Percentiles rank a stretch among this genome's conserved stretches.
phyloP scores from a whole-genome alignment of 768 basidiomycete genomes.

The Calocybe cyanea region DNA sequence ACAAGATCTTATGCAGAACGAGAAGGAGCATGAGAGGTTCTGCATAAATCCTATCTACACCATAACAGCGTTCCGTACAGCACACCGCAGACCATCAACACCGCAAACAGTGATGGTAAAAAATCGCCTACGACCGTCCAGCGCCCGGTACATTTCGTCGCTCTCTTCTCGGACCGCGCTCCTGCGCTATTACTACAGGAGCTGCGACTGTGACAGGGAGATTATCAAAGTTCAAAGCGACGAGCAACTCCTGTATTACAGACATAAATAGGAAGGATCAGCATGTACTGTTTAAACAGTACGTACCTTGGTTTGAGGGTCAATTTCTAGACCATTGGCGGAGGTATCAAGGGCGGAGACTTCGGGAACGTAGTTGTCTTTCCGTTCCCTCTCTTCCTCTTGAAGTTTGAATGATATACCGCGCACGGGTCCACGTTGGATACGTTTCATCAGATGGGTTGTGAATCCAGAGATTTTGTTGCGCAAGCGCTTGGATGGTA shows the following conservation, averaged over 20 bases:
- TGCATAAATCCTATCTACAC: too few relatives aligned
- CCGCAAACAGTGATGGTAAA: too few relatives aligned
- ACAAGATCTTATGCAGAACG: too few relatives aligned
- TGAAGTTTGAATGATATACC: conserved; percentile 99
- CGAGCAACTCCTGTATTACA: conserved; percentile 72
- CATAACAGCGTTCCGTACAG: too few relatives aligned
- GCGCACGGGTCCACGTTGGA: conserved; percentile 95
- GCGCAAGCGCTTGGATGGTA: conserved; percentile 97
- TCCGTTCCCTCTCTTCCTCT: conserved; percentile 98
- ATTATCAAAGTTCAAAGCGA: conserved; percentile 91
- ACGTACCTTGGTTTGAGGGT: conserved; percentile 89
- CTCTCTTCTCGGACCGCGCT: conserved; percentile 71
- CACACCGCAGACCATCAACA: too few relatives aligned
- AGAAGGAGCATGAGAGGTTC: background rate
- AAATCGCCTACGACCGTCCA: conserved; percentile 37
- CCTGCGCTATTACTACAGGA: conserved; percentile 61
- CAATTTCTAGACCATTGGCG: conserved; percentile 75
- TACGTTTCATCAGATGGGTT: conserved; percentile 99
- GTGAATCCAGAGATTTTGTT: conserved; percentile 99
- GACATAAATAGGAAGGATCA: background rate
- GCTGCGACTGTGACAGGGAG: conserved; percentile 70
- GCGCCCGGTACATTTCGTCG: conserved; percentile 82
- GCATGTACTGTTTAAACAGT: background rate
- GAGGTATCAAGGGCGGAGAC: conserved; percentile 90
- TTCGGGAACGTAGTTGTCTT: conserved; percentile 99